Conservation (phyloP, 768 basidiomycete species). For the Suillus fuscotomentosus region DNA sequence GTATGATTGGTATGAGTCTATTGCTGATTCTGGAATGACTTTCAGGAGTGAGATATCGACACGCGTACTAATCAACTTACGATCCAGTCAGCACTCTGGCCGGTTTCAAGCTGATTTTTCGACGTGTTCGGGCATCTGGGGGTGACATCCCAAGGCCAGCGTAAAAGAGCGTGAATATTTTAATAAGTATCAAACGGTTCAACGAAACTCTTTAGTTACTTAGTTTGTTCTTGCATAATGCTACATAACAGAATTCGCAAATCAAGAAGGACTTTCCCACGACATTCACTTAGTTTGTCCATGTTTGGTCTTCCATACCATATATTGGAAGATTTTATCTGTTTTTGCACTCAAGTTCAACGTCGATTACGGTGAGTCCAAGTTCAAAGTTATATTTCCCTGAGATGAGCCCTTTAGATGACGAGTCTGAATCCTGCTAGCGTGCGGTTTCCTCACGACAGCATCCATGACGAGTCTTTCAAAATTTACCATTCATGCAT, state of each 20-base stretch:
- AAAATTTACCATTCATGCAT: constrained; percentile 90
- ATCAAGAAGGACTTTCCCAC: constrained; percentile 23
- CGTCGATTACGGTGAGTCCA: constrained; percentile 20
- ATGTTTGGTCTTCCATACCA: constrained; percentile 4
- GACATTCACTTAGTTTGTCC: not conserved
- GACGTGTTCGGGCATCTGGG: constrained; percentile 66
- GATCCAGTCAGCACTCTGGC: constrained; percentile 52
- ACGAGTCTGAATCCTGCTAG: constrained; percentile 75
- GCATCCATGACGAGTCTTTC: constrained; percentile 61
- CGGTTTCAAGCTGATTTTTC: constrained; percentile 61
- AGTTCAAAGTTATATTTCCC: constrained; percentile 7
- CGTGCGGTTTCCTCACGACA: constrained; percentile 60
- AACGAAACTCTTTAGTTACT: too few relatives aligned
- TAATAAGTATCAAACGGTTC: not conserved
- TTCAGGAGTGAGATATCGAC: constrained; percentile 11
- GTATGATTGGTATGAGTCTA: constrained; percentile 51
- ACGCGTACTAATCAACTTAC: constrained; percentile 34
- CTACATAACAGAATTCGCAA: constrained; percentile 3
- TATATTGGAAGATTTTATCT: constrained; percentile 15
- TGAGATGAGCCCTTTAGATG: constrained; percentile 56
- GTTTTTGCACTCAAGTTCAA: constrained; percentile 10
- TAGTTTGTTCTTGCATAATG: not conserved
- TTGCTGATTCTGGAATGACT: constrained; percentile 45
- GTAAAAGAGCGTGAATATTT: constrained; percentile 6
- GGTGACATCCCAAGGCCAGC: constrained; percentile 45